phyloP scores from a whole-genome alignment of 169 alveolate genomes.

The Plasmodium vinckei region DNA sequence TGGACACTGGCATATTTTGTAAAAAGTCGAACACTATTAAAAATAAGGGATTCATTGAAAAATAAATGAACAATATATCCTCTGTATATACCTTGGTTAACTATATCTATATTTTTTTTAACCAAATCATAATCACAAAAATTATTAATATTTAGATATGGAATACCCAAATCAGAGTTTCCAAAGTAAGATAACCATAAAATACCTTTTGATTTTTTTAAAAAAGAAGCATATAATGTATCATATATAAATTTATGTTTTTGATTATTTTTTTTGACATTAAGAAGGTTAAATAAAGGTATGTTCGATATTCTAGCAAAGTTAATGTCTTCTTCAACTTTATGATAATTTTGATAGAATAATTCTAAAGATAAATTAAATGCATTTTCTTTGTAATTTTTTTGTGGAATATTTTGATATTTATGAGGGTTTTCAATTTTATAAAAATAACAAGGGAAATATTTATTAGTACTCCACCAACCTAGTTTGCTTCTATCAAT shows the following conservation, averaged over 20 bases:
- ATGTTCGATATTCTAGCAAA: conserved; percentile 80
- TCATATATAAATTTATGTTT: conserved; percentile 81
- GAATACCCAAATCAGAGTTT: conserved; percentile 76
- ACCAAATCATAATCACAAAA: conserved; percentile 83
- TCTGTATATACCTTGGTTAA: conserved; percentile 81
- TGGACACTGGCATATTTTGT: conserved; percentile 74
- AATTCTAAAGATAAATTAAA: conserved; percentile 78
- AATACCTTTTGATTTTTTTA: conserved; percentile 81
- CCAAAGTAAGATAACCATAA: conserved; percentile 78
- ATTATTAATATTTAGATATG: conserved; percentile 64
- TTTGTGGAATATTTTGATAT: conserved; percentile 74
- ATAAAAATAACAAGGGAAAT: conserved; percentile 80
- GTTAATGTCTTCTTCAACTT: conserved; percentile 79
- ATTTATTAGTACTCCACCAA: conserved; percentile 78
- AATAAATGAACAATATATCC: conserved; percentile 83
- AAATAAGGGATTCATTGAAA: conserved; percentile 84
- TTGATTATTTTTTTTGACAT: conserved; percentile 74
- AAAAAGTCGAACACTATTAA: conserved; percentile 78
- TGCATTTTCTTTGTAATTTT: conserved; percentile 33
- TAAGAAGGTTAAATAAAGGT: conserved; percentile 77
- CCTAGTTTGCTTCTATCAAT: conserved; percentile 77
- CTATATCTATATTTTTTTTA: conserved; percentile 63
- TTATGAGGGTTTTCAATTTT: conserved; percentile 59
- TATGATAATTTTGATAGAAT: conserved; percentile 75
- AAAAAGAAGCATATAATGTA: conserved; percentile 79